These are phyloP conservation scores for Podaxis rugospora DNA, from an alignment of 768 basidiomycete genomes.

Conservation along the genomic window DNA sequence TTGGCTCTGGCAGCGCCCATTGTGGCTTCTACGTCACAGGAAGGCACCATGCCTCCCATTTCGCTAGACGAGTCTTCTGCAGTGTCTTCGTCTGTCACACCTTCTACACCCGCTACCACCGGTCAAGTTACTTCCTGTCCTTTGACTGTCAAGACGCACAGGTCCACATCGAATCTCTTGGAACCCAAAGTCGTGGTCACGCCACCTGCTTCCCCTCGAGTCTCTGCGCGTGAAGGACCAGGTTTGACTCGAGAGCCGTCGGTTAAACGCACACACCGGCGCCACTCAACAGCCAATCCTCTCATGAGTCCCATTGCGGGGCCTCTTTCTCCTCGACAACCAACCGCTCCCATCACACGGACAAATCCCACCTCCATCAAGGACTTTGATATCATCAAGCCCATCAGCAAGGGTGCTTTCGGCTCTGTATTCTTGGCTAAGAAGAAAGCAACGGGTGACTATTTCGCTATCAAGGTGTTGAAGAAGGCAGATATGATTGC, in stretches of 20 bases:
- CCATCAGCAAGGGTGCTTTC: conserved; percentile 98
- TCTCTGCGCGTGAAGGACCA: conserved; percentile 36
- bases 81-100: conserved; percentile 5
- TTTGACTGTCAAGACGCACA: conserved; percentile 48
- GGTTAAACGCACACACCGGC: conserved; percentile 56
- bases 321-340: conserved; percentile 85
- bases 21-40: conserved; percentile 58
- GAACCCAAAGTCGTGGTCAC: conserved; percentile 65
- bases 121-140: not conserved
- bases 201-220: conserved; percentile 72
- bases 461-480: conserved; percentile 99
- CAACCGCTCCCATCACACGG: conserved; percentile 73
- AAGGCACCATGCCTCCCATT: conserved; percentile 61
- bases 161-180: conserved; percentile 61
- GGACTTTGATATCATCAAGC: conserved; percentile 99
- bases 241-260: conserved; percentile 41
- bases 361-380: conserved; percentile 90
- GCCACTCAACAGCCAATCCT: conserved; percentile 69
- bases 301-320: conserved; percentile 56
- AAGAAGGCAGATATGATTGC: conserved; percentile 99
- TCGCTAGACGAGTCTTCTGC: conserved; percentile 49
- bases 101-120: not conserved
- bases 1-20: conserved; percentile 83
- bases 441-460: conserved; percentile 97
- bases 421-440: conserved; percentile 98